These are phyloP conservation scores for Phaseolus lunatus DNA, from an alignment of 306 rosid species.

Conservation along the genomic window DNA sequence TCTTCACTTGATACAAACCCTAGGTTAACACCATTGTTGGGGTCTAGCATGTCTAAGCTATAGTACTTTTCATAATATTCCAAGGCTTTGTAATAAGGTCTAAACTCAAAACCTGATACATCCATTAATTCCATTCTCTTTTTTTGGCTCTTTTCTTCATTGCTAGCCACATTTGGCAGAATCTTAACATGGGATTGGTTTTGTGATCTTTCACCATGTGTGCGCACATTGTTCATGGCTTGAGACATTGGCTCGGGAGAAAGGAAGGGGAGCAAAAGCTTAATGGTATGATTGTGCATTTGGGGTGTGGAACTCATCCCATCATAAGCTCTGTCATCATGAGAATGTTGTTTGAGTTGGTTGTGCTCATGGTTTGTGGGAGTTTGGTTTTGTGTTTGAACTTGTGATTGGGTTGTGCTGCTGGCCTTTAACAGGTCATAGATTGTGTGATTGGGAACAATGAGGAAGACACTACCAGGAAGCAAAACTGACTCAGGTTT, in stretches of 20 bases:
- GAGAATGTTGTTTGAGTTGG: neutral
- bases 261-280: neutral
- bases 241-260: neutral
- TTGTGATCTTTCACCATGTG: neutral
- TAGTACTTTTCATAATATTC: constrained; percentile 16
- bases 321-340: neutral
- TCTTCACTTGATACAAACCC: constrained; percentile 32
- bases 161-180: neutral
- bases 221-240: neutral
- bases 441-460: constrained; percentile 68
- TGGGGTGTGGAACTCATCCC: neutral
- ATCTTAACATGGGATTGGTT: constrained; percentile 5
- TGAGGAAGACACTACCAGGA: constrained; percentile 65
- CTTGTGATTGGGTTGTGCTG: constrained; percentile 23
- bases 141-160: neutral
- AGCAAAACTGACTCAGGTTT: constrained; percentile 65
- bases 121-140: neutral
- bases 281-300: neutral
- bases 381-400: constrained; percentile 4
- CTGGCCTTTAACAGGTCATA: constrained; percentile 58
- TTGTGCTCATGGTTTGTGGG: neutral
- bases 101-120: constrained; percentile 14
- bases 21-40: neutral
- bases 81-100: neutral
- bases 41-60: neutral